These are phyloP conservation scores for Coniochaeta sp. DNA, from an alignment of 2,329 filamentous ascomycete species.

Conservation along the genomic window DNA sequence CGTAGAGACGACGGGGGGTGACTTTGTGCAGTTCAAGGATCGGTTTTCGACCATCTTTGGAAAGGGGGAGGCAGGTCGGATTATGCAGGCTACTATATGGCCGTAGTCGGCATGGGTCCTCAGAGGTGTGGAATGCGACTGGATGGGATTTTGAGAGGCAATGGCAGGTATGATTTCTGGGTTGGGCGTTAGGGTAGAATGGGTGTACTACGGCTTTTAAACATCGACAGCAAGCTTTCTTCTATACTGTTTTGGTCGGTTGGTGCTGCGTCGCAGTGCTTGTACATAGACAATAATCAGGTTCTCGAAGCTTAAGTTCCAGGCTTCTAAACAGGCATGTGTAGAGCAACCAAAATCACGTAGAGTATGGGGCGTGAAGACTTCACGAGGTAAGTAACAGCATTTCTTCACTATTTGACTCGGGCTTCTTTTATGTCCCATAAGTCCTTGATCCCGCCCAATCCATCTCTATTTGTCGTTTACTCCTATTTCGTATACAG, in stretches of 20 bases:
- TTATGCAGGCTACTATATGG: slow-evolving; percentile 16
- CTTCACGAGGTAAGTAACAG: too few species aligned
- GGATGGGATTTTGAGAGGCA: neutral
- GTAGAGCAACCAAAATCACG: neutral
- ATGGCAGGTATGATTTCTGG: neutral
- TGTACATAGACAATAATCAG: neutral
- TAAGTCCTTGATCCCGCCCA: too few species aligned
- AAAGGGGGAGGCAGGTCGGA: slow-evolving; percentile 7
- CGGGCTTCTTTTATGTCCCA: too few species aligned
- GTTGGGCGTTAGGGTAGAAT: neutral
- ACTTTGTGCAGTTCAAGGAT: slow-evolving; percentile 22
- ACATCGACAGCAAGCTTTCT: neutral
- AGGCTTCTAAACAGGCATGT: neutral
- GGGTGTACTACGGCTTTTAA: neutral
- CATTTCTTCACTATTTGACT: too few species aligned
- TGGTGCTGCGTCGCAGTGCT: neutral
- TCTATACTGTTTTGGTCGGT: neutral
- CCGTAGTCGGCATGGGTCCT: slow-evolving; percentile 8
- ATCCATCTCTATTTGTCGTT: too few species aligned
- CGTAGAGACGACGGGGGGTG: slow-evolving; percentile 5
- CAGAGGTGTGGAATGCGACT: neutral
- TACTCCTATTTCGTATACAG: too few species aligned
- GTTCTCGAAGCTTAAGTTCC: neutral
- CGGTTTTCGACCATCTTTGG: slow-evolving; percentile 23
- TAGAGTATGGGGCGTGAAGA: too few species aligned